Base-by-base conservation (phyloP, 306 rosid genomes). In the Alnus glutinosa region DNA sequence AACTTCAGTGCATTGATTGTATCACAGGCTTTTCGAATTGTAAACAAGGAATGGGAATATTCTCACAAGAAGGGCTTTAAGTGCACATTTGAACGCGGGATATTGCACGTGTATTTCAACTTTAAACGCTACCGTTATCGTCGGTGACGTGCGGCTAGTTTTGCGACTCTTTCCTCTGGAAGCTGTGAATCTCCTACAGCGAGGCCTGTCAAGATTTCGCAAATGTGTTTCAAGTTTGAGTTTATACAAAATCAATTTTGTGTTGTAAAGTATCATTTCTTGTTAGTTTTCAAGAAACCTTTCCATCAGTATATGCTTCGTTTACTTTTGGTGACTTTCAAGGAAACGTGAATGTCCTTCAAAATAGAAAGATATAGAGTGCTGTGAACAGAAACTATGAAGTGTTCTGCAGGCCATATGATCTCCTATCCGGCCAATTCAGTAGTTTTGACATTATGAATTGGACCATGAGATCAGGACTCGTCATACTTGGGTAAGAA, bases 41-140 rank as follows among this genome's bases (percentile, higher is more conserved):
- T 92, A 54, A 92, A 94, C 88, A 94, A 94, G 78, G 98, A 94
- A 79, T 94, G 97, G 94, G 97, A 94, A 18, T 92, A 91, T 83
- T 94, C 97, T 66, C 95, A 92, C 68, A 89, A 94, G 85, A 92
- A 94, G 88, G 97, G 98, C 73, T 94, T 92, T 7, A 92, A 91
- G 80, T 94, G 95, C 88, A 92, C 92, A 0, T 94, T 92, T 73
- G 98, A 94, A 71, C 93, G 97, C 18, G 97, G 97, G 72, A 92
- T 94, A 84, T 77, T 94, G 64, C 97, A 94, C 0, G 93, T 92
- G 6, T 94, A 94, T 83, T 94, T 94, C 82, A 92, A 94, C 84
- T 92, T 92, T 85, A 94, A 92, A 73, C 95, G 97, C 66, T 71
- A 91, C 78, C 95, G 97, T 69, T 94, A 93, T 82, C 90, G 97